Conservation (phyloP, 2,329 filamentous ascomycete species). For the Epichloe bromicola region DNA sequence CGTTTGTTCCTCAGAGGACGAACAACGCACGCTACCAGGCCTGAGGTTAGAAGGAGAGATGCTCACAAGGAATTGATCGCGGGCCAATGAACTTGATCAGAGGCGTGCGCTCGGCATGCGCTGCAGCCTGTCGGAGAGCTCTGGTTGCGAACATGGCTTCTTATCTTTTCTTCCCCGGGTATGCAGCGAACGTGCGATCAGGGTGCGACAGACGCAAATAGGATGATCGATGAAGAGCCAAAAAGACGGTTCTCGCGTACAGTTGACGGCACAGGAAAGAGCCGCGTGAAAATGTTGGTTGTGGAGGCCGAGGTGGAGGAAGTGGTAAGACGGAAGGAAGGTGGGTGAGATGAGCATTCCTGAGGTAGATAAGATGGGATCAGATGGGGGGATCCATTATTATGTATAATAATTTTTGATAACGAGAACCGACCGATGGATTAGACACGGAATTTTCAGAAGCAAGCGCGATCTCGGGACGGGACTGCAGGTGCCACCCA, state of each 20-base stretch:
- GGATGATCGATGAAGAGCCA: no score
- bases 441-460: not conserved
- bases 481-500: not conserved
- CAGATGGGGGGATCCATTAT: not conserved
- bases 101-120: slow-evolving; percentile 46
- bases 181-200: not conserved
- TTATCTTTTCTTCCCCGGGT: not conserved
- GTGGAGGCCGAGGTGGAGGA: not conserved
- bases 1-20: not conserved
- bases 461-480: not conserved
- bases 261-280: not conserved
- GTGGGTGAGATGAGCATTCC: not conserved
- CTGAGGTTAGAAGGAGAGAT: not conserved
- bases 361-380: not conserved
- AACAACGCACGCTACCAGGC: not conserved
- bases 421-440: not conserved
- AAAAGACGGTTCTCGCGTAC: not conserved
- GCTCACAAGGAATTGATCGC: slow-evolving; percentile 41
- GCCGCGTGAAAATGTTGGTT: not conserved
- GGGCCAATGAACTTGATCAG: slow-evolving; percentile 51
- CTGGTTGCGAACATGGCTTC: slow-evolving; percentile 40
- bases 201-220: not conserved
- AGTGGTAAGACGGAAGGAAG: not conserved
- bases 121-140: slow-evolving; percentile 44
- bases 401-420: slow-evolving; percentile 4